Percentiles rank a stretch among this genome's conserved stretches.
Evolutionary conservation across 768 basidiomycete species (phyloP).

Genomic region (Sistotremastrum suecicum): DNA sequence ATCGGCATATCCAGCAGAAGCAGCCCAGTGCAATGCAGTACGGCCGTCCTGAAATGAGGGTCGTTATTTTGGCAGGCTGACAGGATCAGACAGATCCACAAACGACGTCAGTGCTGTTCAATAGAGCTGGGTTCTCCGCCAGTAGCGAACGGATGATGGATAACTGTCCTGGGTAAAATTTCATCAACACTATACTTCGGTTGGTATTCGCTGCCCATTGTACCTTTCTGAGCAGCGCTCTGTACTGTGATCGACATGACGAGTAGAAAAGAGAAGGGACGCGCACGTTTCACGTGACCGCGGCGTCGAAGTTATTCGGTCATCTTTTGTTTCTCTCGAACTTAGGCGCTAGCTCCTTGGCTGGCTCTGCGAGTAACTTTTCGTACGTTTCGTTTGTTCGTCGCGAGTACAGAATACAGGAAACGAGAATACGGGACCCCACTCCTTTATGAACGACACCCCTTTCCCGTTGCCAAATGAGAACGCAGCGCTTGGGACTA

Average conservation of each 20-base stretch:
- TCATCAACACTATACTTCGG: not conserved
- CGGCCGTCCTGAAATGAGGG: slow-evolving; percentile 46
- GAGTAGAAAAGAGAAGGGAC: not conserved
- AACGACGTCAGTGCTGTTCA: slow-evolving; percentile 54
- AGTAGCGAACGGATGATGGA: slow-evolving; percentile 55
- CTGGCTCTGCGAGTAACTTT: no score
- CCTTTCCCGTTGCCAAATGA: no score
- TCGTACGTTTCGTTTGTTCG: no score
- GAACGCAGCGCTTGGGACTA: no score
- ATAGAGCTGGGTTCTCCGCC: slow-evolving; percentile 41
- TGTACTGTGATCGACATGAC: slow-evolving; percentile 41
- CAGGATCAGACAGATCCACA: not conserved
- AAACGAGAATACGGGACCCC: no score
- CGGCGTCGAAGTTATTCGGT: not conserved
- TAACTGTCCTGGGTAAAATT: slow-evolving; percentile 39
- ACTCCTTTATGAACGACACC: no score
- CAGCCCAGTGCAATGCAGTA: slow-evolving; percentile 79
- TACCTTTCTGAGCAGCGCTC: slow-evolving; percentile 58
- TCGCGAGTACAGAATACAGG: no score
- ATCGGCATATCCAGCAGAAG: slow-evolving; percentile 57
- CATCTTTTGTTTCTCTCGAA: no score
- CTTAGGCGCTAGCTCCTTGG: no score
- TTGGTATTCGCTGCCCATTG: slow-evolving; percentile 7
- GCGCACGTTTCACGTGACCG: slow-evolving; percentile 1
- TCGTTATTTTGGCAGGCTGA: not conserved